Percentiles rank a stretch among this genome's conserved stretches.
phyloP scores from a whole-genome alignment of 1,139 yeast species.

The Martiniozyma asiatica region DNA sequence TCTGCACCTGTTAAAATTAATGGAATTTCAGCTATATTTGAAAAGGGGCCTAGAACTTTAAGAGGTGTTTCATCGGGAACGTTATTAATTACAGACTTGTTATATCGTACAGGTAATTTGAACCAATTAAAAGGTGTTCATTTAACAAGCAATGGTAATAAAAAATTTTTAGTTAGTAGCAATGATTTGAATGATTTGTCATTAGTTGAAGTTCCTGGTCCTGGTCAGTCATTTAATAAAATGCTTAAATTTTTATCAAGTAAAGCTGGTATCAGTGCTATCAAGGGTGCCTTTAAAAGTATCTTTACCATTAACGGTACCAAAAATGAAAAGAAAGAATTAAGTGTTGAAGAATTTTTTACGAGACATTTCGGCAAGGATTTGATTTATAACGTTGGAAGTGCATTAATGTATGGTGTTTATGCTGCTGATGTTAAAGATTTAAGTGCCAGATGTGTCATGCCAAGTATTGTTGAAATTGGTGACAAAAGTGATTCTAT shows the following conservation, averaged over 20 bases:
- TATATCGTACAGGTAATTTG: conserved; percentile 31
- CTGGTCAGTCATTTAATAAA: conserved; percentile 23
- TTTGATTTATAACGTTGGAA: conserved; percentile 52
- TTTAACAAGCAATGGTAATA: conserved; percentile 41
- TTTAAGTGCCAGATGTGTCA: conserved; percentile 52
- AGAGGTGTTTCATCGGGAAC: conserved; percentile 63
- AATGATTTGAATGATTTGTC: conserved; percentile 15
- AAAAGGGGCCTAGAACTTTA: conserved; percentile 68
- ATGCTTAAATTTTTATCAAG: conserved; percentile 31
- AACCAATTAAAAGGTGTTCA: conserved; percentile 39
- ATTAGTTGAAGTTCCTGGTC: conserved; percentile 42
- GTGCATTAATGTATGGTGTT: conserved; percentile 82
- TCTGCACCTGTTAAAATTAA: conserved; percentile 25
- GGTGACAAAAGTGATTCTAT: conserved; percentile 57
- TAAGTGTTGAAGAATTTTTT: conserved; percentile 45
- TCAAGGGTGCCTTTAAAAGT: conserved; percentile 30
- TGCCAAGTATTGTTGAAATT: conserved; percentile 38
- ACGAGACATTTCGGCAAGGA: conserved; percentile 54
- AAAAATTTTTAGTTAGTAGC: conserved; percentile 41
- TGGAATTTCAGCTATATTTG: conserved; percentile 25
- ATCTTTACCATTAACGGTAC: conserved; percentile 27
- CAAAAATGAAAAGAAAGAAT: conserved; percentile 1
- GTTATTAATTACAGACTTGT: conserved; percentile 44
- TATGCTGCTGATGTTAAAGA: conserved; percentile 75
- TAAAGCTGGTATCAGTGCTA: conserved; percentile 27